phyloP scores from a whole-genome alignment of 257 asterid genomes.

The Solanum pennellii region DNA sequence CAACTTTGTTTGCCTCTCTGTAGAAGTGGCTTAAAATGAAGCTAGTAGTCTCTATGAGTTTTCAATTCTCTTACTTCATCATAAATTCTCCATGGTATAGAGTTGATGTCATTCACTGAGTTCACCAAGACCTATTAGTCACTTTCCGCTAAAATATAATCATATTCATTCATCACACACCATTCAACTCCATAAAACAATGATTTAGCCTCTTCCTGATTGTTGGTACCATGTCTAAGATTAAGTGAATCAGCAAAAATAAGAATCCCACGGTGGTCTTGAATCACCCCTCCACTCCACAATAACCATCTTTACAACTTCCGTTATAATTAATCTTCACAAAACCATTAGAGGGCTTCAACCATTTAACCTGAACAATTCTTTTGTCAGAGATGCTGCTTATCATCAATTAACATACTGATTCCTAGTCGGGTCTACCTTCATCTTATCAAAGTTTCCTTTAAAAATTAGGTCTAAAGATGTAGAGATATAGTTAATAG shows the following conservation, averaged over 20 bases:
- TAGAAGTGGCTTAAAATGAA: not conserved
- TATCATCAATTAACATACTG: not conserved
- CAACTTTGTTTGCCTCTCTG: too few relatives aligned
- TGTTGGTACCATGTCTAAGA: not conserved
- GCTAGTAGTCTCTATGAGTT: not conserved
- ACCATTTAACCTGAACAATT: not conserved
- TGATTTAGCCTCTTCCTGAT: not conserved
- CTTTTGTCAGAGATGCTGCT: rapidly evolving
- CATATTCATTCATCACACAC: not conserved
- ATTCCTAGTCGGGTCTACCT: too few relatives aligned
- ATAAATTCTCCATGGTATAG: not conserved
- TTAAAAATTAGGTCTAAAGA: not conserved
- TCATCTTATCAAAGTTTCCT: too few relatives aligned
- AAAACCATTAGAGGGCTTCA: not conserved
- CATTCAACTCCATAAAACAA: not conserved
- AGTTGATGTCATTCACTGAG: not conserved
- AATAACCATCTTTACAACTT: not conserved
- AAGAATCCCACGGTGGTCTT: not conserved
- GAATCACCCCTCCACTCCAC: not conserved
- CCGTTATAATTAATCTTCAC: not conserved
- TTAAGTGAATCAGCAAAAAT: not conserved
- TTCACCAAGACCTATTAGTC: not conserved
- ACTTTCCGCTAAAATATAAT: not conserved
- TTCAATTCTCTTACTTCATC: too few relatives aligned
- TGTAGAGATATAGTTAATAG: not conserved